Evolutionary conservation across 2,329 filamentous ascomycete genomes (phyloP), one percentile per base, ranked within the genome.

Genomic region (Septoria linicola): DNA sequence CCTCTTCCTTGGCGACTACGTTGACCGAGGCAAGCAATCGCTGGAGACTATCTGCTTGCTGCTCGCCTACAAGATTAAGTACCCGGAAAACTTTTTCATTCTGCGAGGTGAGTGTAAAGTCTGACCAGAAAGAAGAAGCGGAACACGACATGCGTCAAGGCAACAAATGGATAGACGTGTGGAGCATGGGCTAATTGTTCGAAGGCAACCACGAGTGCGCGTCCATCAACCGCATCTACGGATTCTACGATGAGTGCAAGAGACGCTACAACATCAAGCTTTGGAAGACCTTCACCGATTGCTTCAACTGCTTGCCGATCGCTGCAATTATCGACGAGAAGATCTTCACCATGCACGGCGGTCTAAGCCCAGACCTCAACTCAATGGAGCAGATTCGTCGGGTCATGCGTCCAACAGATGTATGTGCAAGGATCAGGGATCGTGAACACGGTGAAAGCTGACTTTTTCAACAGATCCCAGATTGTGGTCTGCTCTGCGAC

Each of bases 201-300:
- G 10, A 27, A 27, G 23, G 93, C 59, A 99, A 99, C 80, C 93
- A 99, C 80, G 93, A 99, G 75, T 97, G 93, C 76, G 93, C 93
- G 53, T 95, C 89, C 46, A 95, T 99, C 80, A 99, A 95, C 79
- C 89, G 93, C 69, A 95, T 97, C 74, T 99, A 99, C 73, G 93
- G 93, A 54, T 99, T 99, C 79, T 99, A 99, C 79, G 93, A 99
- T 69, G 92, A 99, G 76, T 99, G 92, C 85, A 99, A 99, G 80
- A 87, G 93, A 70, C 83, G 92, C 64, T 97, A 95, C 79, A 99
- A 97, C 76, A 96, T 97, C 79, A 97, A 97, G 82, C 81, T 97
- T 56, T 97, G 92, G 92, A 99, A 99, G 82, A 97, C 92, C 1
- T 97, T 99, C 72, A 96, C 91, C 59, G 92, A 99, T 73, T 96